Percentiles rank a stretch among this genome's conserved stretches.
Conservation (phyloP, 345 rosid species). For the Dovyalis caffra region DNA sequence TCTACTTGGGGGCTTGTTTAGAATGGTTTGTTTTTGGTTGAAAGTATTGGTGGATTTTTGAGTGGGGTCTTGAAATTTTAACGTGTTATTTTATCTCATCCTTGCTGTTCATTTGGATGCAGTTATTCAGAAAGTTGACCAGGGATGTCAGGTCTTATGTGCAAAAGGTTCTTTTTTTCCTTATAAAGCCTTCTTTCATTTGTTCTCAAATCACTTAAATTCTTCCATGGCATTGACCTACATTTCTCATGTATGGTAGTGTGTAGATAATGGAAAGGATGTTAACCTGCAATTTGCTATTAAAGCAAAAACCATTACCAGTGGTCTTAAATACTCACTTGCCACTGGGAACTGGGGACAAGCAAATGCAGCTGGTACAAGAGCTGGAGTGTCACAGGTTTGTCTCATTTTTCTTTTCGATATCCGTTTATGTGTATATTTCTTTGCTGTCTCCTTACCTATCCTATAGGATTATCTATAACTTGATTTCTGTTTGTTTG, state of each 20-base stretch:
- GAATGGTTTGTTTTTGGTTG: conserved; percentile 64
- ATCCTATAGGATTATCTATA: background rate
- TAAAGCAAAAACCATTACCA: conserved; percentile 95
- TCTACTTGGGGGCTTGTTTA: conserved; percentile 90
- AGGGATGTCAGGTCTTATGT: conserved; percentile 93
- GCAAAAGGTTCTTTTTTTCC: conserved; percentile 72
- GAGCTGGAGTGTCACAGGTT: conserved; percentile 99
- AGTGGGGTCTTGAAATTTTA: no score
- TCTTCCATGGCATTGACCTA: conserved; percentile 14
- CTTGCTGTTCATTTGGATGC: conserved; percentile 26
- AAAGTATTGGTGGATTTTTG: background rate
- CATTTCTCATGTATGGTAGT: conserved; percentile 42
- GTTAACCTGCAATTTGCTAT: conserved; percentile 94
- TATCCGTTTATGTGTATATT: background rate
- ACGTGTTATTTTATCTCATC: background rate
- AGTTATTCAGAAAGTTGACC: conserved; percentile 94
- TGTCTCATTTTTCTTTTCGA: background rate
- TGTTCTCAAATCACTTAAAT: background rate
- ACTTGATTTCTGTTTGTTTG: background rate
- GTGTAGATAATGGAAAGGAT: conserved; percentile 96
- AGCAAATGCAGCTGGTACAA: conserved; percentile 99
- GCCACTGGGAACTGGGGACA: conserved; percentile 99
- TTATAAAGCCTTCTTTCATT: conserved; percentile 10
- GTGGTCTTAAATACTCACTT: conserved; percentile 95
- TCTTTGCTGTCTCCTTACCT: background rate